Base-by-base conservation (phyloP, 306 rosid genomes). In the Trifolium repens region DNA sequence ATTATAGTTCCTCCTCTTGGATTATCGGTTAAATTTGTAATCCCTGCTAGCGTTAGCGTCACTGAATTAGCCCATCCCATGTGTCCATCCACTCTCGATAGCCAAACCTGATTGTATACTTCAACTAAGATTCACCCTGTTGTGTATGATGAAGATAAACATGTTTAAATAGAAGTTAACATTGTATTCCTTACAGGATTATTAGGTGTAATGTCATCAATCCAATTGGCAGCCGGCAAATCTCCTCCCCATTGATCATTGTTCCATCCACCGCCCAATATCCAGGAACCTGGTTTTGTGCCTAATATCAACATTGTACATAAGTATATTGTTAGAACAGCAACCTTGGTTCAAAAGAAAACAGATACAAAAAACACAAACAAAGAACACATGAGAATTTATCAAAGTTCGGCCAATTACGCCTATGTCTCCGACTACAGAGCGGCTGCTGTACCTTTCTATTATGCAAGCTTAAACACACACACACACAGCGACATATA, bases 201-300 rank as follows among this genome's bases (percentile, higher is more conserved):
- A 71, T 76, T 61, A 71, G 87, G 89, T 8, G 98, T 85, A 64
- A 84, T 54, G 76, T 87, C 83, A 74, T 93, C 92, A 27, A 91
- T 87, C 98, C 96, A 93, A 80, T 90, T 81, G 6, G 93, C 93
- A 79, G 62, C 55, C 9, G 98, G 98, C 62, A 85, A 79, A 72
- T 87, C 91, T 68, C 97, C 97, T 85, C 93, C 96, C 98, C 98
- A 89, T 7, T 77, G 86, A 81, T 89, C 96, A 84, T 89, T 89
- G 84, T 93, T 91, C 98, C 98, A 93, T 77, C 97, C 93, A 78
- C 97, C 96, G 58, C 98, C 98, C 91, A 91, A 80, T 77, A 93
- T 85, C 98, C 98, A 93, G 50, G 88, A 88, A 79, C 91, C 96
- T 73, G 81, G 84, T 69, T 89, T 81, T 73, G 79, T 58, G 73